Percentiles rank a stretch among this genome's conserved stretches.
These are phyloP conservation scores for Diaporthe vaccinii DNA, from an alignment of 2,329 filamentous ascomycete genomes.

Conservation along the genomic window DNA sequence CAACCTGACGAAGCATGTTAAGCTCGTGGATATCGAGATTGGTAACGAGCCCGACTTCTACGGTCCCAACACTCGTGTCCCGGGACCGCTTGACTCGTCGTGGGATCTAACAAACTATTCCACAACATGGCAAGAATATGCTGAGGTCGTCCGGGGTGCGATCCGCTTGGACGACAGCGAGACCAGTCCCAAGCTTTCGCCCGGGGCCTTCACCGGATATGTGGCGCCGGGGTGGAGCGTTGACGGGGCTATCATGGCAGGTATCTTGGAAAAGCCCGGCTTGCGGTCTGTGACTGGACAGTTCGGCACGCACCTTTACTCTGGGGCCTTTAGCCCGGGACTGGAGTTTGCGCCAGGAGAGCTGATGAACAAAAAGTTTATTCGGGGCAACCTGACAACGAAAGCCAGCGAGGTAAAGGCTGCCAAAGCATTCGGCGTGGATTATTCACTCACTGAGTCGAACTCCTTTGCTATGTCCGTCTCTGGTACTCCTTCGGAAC, in stretches of 20 bases:
- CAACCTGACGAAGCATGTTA: not conserved
- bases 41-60: constrained; percentile 11
- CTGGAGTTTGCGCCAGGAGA: not conserved
- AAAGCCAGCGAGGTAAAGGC: not conserved
- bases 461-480: constrained; percentile 8
- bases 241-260: not conserved
- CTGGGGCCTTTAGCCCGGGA: not conserved
- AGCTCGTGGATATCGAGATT: constrained; percentile 1
- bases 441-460: not conserved
- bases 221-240: constrained; percentile 15
- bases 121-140: constrained; percentile 5
- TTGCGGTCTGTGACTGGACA: not conserved
- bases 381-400: constrained; percentile 1
- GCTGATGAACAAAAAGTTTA: constrained; percentile 5
- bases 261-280: constrained; percentile 1
- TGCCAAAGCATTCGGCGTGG: constrained; percentile 10
- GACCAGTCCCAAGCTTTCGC: not conserved
- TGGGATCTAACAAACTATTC: not conserved
- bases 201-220: constrained; percentile 1
- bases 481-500: not conserved
- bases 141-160: not conserved
- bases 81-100: not conserved
- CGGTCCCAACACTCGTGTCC: not conserved
- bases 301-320: not conserved
- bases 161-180: not conserved